Evolutionary conservation across 371 early-diverging fungal genomes (phyloP), one percentile per base, ranked within the genome.

Genomic region (Choanephora cucurbitarum): DNA sequence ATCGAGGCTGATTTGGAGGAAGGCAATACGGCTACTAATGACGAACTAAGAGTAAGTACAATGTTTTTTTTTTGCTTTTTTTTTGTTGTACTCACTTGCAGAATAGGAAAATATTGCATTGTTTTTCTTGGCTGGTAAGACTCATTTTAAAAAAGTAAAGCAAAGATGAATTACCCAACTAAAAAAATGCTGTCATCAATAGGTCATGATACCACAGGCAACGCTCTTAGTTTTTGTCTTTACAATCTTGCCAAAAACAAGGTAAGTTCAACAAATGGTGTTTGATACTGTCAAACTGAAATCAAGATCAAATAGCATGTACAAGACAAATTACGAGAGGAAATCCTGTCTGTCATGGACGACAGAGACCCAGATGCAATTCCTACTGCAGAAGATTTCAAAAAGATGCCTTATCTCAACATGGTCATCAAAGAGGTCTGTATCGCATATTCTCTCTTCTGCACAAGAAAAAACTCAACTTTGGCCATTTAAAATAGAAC

Each of bases 121-220:
- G 42, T 44, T 44, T 21, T 44, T 55, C 44, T 15, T 55, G 1
- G 39, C 42, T 81, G 21, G 28, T 28, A 28, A 28, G 28, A 28
- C 28, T n/a, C 44, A 18, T 10, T 44, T 8, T 44, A 9, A 22
- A n/a, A 9, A 17, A 22, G 7, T 22, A 44, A 18, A 7, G 17
- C 17, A 44, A 10, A 8, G 17, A 44, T 9, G 18, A 7, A 22
- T 10, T 9, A 10, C 37, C 39, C 8, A 52, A 22, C 7, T 7
- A n/a, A 11, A 19, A 34, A 11, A 7, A 28, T 28, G 28, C 7
- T 28, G 28, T 28, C 28, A 28, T 28, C 3, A 28, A 28, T 28
- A 28, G 28, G 84, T 21, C 82, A 84, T 42, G 86, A 85, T 19
- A 81, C 85, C 11, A 76, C 82, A 1, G 66, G 85, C 4, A 64